These are phyloP conservation scores for Alternaria triticimaculans DNA, from an alignment of 2,329 filamentous ascomycete species.

Conservation along the genomic window DNA sequence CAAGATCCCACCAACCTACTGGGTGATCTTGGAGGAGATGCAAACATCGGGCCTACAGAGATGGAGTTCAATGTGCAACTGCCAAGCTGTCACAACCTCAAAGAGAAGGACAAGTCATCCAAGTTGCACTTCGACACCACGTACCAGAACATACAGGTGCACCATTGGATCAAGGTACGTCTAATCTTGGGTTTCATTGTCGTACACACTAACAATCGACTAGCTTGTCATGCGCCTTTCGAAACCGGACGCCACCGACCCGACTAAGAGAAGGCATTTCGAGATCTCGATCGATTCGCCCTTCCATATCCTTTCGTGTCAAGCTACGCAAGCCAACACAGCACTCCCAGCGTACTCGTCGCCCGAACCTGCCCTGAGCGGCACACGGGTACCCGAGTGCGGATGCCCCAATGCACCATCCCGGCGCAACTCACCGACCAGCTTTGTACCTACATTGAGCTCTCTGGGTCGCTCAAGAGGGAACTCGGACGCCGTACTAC, in stretches of 20 bases:
- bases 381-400: constrained; percentile 58
- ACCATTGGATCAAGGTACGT: constrained; percentile 92
- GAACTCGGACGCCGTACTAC: constrained; percentile 31
- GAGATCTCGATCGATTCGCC: constrained; percentile 97
- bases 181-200: background rate
- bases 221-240: constrained; percentile 93
- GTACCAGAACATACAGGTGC: constrained; percentile 91
- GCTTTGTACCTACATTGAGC: constrained; percentile 63
- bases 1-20: constrained; percentile 72
- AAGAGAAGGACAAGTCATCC: constrained; percentile 68
- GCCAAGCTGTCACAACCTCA: constrained; percentile 86
- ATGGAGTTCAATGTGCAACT: constrained; percentile 94
- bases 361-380: constrained; percentile 50
- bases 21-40: constrained; percentile 76
- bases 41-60: constrained; percentile 84
- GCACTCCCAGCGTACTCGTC: constrained; percentile 80
- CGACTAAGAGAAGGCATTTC: constrained; percentile 82
- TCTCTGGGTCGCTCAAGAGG: constrained; percentile 55
- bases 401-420: constrained; percentile 71
- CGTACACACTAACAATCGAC: constrained; percentile 9
- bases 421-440: constrained; percentile 56
- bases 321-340: constrained; percentile 89
- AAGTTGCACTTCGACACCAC: constrained; percentile 88
- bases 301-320: constrained; percentile 90
- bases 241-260: constrained; percentile 78